Percentiles rank a stretch among this genome's conserved stretches.
phyloP scores from a whole-genome alignment of 1,284 basidiomycete species.

The Moesziomyces sp. region DNA sequence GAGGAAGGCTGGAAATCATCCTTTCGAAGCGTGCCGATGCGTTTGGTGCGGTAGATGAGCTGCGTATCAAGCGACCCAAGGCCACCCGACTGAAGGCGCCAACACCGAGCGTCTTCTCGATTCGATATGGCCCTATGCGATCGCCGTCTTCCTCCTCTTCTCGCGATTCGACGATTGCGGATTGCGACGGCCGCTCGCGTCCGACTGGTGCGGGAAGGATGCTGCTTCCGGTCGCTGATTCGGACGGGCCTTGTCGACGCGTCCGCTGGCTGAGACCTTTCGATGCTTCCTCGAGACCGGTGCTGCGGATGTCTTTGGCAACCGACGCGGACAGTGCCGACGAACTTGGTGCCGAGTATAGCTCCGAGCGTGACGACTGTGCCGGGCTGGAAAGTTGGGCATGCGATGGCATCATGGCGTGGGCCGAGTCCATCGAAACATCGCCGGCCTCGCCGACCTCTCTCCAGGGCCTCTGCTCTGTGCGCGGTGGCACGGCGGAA shows the following conservation, averaged over 20 bases:
- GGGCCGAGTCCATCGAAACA: constrained; percentile 26
- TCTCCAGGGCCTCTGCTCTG: constrained; percentile 26
- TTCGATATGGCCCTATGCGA: constrained; percentile 53
- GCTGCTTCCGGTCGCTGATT: constrained; percentile 30
- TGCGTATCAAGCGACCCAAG: constrained; percentile 41
- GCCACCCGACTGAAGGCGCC: constrained; percentile 66
- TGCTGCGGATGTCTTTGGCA: background rate
- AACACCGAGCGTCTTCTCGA: constrained; percentile 59
- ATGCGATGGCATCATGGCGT: constrained; percentile 5
- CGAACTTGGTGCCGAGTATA: constrained; percentile 4
- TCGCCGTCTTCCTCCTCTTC: constrained; percentile 56
- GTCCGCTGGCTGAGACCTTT: constrained; percentile 6
- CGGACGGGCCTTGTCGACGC: constrained; percentile 29
- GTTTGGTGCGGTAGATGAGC: background rate
- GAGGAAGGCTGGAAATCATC: constrained; percentile 30
- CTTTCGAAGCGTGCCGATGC: constrained; percentile 6
- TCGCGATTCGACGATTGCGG: constrained; percentile 18
- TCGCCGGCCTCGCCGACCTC: constrained; percentile 30
- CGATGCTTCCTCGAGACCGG: constrained; percentile 7
- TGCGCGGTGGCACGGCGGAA: constrained; percentile 16
- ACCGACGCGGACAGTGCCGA: background rate
- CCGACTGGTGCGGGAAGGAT: constrained; percentile 15
- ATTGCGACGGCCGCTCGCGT: constrained; percentile 6
- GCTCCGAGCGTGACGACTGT: constrained; percentile 7
- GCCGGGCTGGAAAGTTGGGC: constrained; percentile 14